Conservation (phyloP, 345 rosid species). For the Murraya koenigii region DNA sequence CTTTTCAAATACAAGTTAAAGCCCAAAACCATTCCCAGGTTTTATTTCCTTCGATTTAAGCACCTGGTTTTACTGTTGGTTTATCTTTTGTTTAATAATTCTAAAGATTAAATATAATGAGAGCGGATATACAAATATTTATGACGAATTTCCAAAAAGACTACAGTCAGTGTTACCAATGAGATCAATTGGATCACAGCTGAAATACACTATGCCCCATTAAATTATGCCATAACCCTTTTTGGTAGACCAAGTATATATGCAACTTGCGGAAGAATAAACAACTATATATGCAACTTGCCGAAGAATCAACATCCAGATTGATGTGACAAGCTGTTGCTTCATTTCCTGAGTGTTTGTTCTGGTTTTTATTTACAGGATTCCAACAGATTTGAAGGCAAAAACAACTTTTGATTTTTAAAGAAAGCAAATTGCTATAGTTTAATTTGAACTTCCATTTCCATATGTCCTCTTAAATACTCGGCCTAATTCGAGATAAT, state of each 20-base stretch:
- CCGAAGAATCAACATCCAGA: neutral
- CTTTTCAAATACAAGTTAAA: neutral
- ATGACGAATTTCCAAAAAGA: neutral
- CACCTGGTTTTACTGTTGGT: neutral
- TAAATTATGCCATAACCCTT: neutral
- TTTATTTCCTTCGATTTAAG: neutral
- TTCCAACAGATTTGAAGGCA: neutral
- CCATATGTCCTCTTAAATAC: no score
- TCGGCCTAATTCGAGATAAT: no score
- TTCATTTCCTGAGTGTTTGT: neutral
- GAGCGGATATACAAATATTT: neutral
- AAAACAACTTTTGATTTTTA: neutral
- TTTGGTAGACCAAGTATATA: neutral
- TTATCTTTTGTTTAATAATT: neutral
- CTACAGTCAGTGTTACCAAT: no score
- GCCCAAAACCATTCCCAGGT: slow-evolving; percentile 4
- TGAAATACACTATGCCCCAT: no score
- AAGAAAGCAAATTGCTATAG: no score
- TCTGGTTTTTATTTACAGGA: neutral
- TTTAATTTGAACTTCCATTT: no score
- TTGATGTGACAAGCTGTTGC: neutral
- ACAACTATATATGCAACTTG: neutral
- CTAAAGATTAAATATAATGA: neutral
- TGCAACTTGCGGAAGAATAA: neutral
- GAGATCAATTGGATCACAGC: no score